These are phyloP conservation scores for Nitzschia sp. DNA, from an alignment of 108 stramenopile genomes.

Conservation along the genomic window DNA sequence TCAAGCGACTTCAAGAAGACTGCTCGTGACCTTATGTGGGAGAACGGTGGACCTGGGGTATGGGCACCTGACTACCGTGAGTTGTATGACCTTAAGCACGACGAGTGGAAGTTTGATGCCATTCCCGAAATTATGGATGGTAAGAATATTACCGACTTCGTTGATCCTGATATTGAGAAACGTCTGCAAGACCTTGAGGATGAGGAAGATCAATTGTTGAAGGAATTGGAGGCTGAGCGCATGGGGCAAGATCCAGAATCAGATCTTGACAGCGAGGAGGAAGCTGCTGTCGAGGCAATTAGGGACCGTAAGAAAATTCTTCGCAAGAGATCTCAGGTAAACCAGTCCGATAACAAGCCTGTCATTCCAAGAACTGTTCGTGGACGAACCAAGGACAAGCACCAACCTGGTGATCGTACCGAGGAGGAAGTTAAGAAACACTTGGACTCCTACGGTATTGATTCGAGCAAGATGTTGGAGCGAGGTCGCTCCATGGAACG, in stretches of 20 bases:
- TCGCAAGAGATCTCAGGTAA: conserved; percentile 52
- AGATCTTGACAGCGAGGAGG: conserved; percentile 79
- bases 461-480: conserved; percentile 66
- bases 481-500: conserved; percentile 64
- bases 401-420: conserved; percentile 61
- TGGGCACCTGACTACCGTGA: conserved; percentile 95
- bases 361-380: conserved; percentile 68
- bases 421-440: conserved; percentile 58
- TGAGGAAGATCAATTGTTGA: conserved; percentile 85
- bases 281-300: conserved; percentile 77
- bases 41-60: conserved; percentile 96
- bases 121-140: conserved; percentile 98
- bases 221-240: conserved; percentile 75
- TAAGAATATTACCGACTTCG: conserved; percentile 97
- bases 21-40: conserved; percentile 95
- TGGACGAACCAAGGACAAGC: conserved; percentile 69
- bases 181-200: conserved; percentile 83
- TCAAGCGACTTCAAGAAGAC: conserved; percentile 65
- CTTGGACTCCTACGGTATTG: conserved; percentile 72
- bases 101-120: conserved; percentile 91
- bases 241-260: conserved; percentile 84
- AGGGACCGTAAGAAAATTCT: conserved; percentile 71
- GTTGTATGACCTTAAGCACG: conserved; percentile 89
- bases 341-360: conserved; percentile 63
- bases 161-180: conserved; percentile 91